phyloP scores from a whole-genome alignment of 371 early-diverging fungal species.

The Rhizomucor pusillus region DNA sequence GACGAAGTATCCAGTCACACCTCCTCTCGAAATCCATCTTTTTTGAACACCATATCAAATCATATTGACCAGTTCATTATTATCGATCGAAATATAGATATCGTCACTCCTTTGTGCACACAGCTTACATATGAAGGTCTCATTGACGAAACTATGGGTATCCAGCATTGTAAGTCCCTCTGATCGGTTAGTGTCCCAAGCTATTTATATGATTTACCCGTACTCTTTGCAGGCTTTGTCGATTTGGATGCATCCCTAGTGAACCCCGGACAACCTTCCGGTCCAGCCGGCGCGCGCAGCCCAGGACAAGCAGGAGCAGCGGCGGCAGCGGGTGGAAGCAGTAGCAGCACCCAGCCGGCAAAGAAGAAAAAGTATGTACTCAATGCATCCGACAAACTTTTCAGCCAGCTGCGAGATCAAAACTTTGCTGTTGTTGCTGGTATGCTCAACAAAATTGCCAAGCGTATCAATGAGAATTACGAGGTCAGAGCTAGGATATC shows the following conservation, averaged over 20 bases:
- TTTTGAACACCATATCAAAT: slow-evolving; percentile 55
- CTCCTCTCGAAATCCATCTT: slow-evolving; percentile 34
- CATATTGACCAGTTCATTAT: slow-evolving; percentile 88
- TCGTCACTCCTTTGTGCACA: slow-evolving; percentile 89
- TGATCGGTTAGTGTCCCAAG: background rate
- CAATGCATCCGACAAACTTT: slow-evolving; percentile 78
- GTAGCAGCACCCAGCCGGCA: slow-evolving; percentile 17
- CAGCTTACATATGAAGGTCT: slow-evolving; percentile 94
- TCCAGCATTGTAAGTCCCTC: slow-evolving; percentile 53
- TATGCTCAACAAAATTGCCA: slow-evolving; percentile 78
- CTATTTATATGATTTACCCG: background rate
- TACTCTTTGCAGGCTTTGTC: slow-evolving; percentile 49
- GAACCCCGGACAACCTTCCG: slow-evolving; percentile 32
- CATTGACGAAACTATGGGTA: slow-evolving; percentile 79
- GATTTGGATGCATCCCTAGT: slow-evolving; percentile 55
- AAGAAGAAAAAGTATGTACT: slow-evolving; percentile 80
- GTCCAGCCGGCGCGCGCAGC: slow-evolving; percentile 14
- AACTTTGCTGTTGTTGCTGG: slow-evolving; percentile 89
- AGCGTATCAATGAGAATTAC: slow-evolving; percentile 79
- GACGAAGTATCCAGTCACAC: slow-evolving; percentile 46
- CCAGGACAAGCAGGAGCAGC: slow-evolving; percentile 14
- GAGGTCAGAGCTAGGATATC: too few species aligned
- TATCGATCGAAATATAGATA: slow-evolving; percentile 86
- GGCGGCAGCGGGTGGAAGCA: slow-evolving; percentile 1
- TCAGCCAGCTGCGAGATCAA: slow-evolving; percentile 78